A percentile compares a stretch with the other conserved stretches of the same genome.
Evolutionary conservation across 1,139 yeast genomes (phyloP).

Genomic region (Nematodospora anomalae): DNA sequence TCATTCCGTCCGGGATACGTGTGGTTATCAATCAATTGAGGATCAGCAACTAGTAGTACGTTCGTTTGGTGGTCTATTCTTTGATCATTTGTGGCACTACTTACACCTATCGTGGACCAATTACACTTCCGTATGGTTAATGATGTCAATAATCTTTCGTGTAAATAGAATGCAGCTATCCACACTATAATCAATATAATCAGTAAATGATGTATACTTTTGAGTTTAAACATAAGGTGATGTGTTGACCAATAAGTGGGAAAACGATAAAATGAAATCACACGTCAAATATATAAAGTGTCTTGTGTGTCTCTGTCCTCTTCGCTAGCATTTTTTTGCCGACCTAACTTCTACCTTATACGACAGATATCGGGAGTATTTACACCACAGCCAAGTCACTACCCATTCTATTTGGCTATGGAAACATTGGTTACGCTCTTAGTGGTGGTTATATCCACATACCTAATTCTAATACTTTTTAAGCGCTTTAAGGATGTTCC

Average conservation of each 20-base stretch:
- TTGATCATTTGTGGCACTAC: not conserved
- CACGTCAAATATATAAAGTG: no score
- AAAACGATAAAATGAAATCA: not conserved
- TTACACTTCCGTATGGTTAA: constrained; percentile 29
- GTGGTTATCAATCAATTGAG: constrained; percentile 48
- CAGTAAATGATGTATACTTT: constrained; percentile 24
- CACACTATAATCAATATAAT: constrained; percentile 26
- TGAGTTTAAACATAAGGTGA: constrained; percentile 10
- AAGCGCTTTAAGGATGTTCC: constrained; percentile 46
- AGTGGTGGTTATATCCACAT: constrained; percentile 1
- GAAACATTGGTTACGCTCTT: not conserved
- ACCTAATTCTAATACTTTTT: not conserved
- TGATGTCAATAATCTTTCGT: constrained; percentile 35
- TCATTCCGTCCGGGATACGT: constrained; percentile 50
- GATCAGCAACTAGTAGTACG: constrained; percentile 45
- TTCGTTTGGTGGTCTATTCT: no score
- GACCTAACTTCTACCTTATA: not conserved
- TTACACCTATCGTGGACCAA: constrained; percentile 26
- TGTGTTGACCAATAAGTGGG: no score
- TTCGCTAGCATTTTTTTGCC: not conserved
- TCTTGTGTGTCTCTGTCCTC: no score
- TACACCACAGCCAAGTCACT: no score
- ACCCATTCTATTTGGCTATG: no score
- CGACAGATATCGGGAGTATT: not conserved
- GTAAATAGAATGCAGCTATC: constrained; percentile 31